phyloP scores from a whole-genome alignment of 306 rosid genomes.

The Trifolium dubium region DNA sequence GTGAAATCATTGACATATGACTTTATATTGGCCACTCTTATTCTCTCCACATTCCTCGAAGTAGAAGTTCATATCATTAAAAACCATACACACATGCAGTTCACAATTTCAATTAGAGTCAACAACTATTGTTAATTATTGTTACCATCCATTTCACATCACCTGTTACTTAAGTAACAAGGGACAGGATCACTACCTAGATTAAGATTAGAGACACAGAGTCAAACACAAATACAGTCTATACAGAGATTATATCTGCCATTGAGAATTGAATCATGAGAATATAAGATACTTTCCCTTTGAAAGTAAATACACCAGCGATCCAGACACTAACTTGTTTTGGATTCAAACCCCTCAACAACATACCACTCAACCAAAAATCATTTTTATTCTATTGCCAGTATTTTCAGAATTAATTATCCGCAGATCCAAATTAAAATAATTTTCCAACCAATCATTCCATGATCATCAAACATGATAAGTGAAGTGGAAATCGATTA shows the following conservation, averaged over 20 bases:
- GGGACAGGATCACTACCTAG: neutral
- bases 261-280: conserved; percentile 1
- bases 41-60: neutral
- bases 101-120: neutral
- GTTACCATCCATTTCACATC: neutral
- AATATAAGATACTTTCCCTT: conserved; percentile 11
- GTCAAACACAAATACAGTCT: neutral
- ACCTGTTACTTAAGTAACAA: neutral
- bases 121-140: neutral
- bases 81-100: neutral
- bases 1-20: neutral
- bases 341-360: conserved; percentile 23
- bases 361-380: conserved; percentile 13
- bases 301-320: neutral
- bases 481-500: neutral
- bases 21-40: neutral
- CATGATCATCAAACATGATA: conserved; percentile 2
- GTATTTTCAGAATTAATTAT: neutral
- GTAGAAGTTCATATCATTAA: neutral
- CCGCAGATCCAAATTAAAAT: conserved; percentile 15
- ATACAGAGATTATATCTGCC: neutral
- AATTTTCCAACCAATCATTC: conserved; percentile 27
- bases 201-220: neutral
- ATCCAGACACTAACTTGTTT: conserved; percentile 10
- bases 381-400: conserved; percentile 8